Evolutionary conservation across 257 asterid species (phyloP).

Genomic region (Nicotiana paniculata): DNA sequence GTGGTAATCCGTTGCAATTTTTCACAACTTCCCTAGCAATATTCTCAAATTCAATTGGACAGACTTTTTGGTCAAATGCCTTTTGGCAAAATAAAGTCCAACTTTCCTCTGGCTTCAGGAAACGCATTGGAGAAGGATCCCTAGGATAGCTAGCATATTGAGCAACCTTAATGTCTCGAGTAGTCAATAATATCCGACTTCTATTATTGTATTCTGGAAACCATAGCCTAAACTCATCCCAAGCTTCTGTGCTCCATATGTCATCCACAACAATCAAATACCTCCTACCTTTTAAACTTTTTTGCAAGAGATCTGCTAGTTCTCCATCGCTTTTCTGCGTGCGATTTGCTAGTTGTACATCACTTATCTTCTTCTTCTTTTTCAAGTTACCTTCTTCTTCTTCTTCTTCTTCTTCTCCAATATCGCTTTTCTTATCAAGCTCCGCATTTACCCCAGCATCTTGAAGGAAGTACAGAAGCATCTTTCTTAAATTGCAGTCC

Average conservation of each 20-base stretch:
- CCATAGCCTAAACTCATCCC: background rate
- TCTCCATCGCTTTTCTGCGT: too few relatives aligned
- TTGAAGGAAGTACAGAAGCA: background rate
- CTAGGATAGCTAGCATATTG: background rate
- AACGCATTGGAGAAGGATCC: background rate
- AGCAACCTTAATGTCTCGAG: background rate
- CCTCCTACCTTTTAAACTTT: background rate
- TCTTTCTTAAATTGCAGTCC: too few relatives aligned
- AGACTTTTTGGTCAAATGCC: background rate
- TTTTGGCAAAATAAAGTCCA: background rate
- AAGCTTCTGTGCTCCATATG: background rate
- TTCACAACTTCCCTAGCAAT: background rate
- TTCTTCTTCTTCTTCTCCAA: too few relatives aligned
- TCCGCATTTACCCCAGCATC: background rate
- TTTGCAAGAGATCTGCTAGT: background rate
- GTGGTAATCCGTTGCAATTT: background rate
- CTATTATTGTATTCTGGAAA: background rate
- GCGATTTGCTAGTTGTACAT: background rate
- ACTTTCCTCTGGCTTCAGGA: background rate
- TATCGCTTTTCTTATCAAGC: background rate
- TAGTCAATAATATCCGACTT: background rate
- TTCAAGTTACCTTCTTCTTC: too few relatives aligned
- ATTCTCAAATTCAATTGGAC: background rate
- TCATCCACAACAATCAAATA: background rate
- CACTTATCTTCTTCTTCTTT: background rate